phyloP scores from a whole-genome alignment of 306 rosid species.

The Glycine tomentella region DNA sequence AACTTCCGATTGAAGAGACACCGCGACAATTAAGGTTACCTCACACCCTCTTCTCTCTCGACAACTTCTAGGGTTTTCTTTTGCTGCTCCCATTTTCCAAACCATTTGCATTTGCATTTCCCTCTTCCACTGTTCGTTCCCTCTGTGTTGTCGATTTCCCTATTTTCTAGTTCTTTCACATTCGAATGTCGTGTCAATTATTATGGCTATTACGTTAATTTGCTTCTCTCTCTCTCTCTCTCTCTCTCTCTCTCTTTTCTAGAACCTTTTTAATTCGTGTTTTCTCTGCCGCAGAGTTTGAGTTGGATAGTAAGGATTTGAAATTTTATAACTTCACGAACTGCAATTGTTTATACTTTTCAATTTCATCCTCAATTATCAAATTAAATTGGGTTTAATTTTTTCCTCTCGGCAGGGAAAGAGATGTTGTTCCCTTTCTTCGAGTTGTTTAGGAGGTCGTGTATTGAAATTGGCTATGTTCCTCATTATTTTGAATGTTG shows the following conservation, averaged over 20 bases:
- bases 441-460: neutral
- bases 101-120: conserved; percentile 17
- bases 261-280: neutral
- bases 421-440: neutral
- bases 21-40: conserved; percentile 32
- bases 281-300: neutral
- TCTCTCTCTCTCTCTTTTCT: neutral
- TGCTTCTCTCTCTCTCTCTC: neutral
- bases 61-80: conserved; percentile 42
- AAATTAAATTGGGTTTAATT: conserved; percentile 29
- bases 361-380: neutral
- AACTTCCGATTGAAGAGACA: neutral
- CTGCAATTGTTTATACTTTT: neutral
- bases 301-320: conserved; percentile 12
- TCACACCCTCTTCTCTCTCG: conserved; percentile 21
- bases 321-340: neutral
- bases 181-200: neutral
- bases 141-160: neutral
- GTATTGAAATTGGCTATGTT: conserved; percentile 25
- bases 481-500: neutral
- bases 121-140: neutral
- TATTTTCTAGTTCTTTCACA: neutral
- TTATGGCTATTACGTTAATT: conserved; percentile 22
- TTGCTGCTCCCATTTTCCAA: neutral
- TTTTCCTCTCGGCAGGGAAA: neutral